Base-by-base conservation (phyloP, 2,329 filamentous ascomycete genomes). In the Cladosporium halotolerans region DNA sequence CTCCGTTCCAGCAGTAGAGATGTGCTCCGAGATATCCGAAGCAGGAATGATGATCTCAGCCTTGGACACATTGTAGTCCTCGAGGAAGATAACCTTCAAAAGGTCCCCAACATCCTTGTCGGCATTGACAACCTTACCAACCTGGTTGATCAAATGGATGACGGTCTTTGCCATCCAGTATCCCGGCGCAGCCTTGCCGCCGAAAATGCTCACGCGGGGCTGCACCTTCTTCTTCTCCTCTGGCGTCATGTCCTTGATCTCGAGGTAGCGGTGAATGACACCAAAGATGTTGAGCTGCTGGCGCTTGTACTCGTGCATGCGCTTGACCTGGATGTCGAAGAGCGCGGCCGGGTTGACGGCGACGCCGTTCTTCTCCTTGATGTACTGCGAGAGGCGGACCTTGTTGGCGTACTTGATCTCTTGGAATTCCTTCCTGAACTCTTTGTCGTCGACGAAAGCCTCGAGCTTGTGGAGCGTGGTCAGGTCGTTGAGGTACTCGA, bases 1-100 rank as follows among this genome's bases (percentile, higher is more conserved):
- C 63, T 99, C 93, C 1, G 93, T 99, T 46, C 93, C 93, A 36
- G 93, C 93, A 19, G 93, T 99, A 2, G 93, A 97, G 66, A 99
- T 99, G 70, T 99, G 93, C 76, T 99, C 93, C 72, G 90, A 96
- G 65, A 99, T 85, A 65, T 99, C 93, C 16, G 89, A 96, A 10
- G 93, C 93, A 10, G 93, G 93, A 59, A 83, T 82, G 65, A 99
- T 96, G 66, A 97, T 91, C 74, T 99, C 93, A 3, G 93, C 93
- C 78, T 99, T 99, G 82, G 90, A 96, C 67, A 99, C 93, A 62
- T 99, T 99, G 81, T 99, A 99, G 73, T 99, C 93, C 68, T 95
- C 89, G 51, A 99, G 73, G 78, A 96, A 99, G 66, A 99, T 84
- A 50, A 99, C 93, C 79, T 99, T 99, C 67, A 99, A 80, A 31